Base-by-base conservation (phyloP, 176 grass and related monocot genomes). In the Stipa capillata region DNA sequence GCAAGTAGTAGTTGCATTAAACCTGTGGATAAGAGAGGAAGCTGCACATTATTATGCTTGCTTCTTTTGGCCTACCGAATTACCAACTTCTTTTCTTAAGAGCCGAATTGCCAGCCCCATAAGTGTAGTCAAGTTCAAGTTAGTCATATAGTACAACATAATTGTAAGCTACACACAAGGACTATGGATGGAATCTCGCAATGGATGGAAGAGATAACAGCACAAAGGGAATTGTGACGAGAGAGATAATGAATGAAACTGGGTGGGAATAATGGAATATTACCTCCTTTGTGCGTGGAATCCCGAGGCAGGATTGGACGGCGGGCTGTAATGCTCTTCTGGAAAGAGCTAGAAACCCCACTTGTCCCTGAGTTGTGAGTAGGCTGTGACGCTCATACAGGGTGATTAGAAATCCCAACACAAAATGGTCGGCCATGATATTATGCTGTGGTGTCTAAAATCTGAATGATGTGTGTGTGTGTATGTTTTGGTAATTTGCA, bases 261-360 rank as follows among this genome's bases (percentile, higher is more conserved):
- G 54, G 17, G 21, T 21, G 27, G 44, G 67, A 53, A 64, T 13
- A 23, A 51, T 50, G 44, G 66, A 85, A 72, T 73, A 44, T 72
- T 64, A 27, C 44, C 11, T 3, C 43, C 36, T 58, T 72, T 69
- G 24, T 23, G 2, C 21, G 74, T 85, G 44, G 43, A 85, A 85
- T 79, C 34, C 18, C n/a, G 35, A 23, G 83, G 60, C 83, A 72
- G 42, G 74, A 79, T 72, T 85, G 66, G 74, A 79, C 75, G 56
- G 66, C 66, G 66, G 54, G 67, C 65, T 85, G 79, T 73, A 53
- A 85, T 79, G 66, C 72, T 43, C 65, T 18, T 24, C 23, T 17
- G 53, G 32, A 60, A 69, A 47, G 8, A 9, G 41, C 12, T 17
- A n/a, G n/a, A n/a, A n/a, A n/a, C n/a, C n/a, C n/a, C 64, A 4